Base-by-base conservation (phyloP, 176 grass and related monocot species). In the Musa beccarii region DNA sequence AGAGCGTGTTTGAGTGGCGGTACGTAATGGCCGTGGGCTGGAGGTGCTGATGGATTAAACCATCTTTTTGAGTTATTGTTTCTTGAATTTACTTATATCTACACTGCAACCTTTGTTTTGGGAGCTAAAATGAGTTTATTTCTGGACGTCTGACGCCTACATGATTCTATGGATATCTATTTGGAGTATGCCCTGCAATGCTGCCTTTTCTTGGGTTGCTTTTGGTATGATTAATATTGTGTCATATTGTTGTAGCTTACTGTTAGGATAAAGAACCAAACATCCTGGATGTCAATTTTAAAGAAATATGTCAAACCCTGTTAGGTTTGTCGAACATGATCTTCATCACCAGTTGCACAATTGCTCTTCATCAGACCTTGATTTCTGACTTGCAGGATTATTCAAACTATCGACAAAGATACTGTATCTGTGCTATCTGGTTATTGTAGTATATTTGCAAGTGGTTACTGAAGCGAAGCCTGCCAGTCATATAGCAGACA, bases 361-460 rank as follows among this genome's bases (percentile, higher is more conserved):
- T 68, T 68, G 5, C 21, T 63, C 21, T 61, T 67, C 19, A 52
- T 70, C 20, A 3, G 49, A 51, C 21, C 12, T 78, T 15, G 72
- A 73, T 63, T 83, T 11, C 77, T 64, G 54, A 8, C 77, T 89
- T 70, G 81, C 87, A 93, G 90, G 82, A 69, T 52, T 81, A 71
- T 51, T 51, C 22, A 57, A 79, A 79, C 75, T 75, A 72, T 14
- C 56, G 52, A 53, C 17, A 75, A 85, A 25, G 63, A 75, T 66
- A 51, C 23, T 79, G 66, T 17, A 66, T 24, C 54, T 73, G 66
- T 83, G 68, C 73, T 79, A 78, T 11, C 63, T 93, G 75, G 15
- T 76, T 71, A 65, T 59, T 64, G 52, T 79, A 29, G 61, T 89
- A 51, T 75, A 52, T 54, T 63, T 85, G 80, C 82, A 93, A 66